These are phyloP conservation scores for Nothophoma quercina DNA, from an alignment of 2,329 filamentous ascomycete species.

Conservation along the genomic window DNA sequence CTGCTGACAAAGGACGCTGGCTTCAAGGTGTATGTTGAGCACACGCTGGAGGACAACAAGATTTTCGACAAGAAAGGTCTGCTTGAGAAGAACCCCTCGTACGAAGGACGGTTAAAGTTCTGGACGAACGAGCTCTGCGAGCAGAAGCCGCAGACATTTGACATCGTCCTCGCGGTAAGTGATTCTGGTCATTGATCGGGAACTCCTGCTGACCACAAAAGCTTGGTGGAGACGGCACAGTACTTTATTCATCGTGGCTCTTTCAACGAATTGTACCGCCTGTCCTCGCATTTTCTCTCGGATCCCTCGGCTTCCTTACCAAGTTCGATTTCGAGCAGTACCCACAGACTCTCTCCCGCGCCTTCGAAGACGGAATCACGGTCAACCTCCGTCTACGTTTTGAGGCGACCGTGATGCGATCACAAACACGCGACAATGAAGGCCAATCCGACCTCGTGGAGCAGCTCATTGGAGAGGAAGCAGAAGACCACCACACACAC, in stretches of 20 bases:
- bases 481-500: constrained; percentile 85
- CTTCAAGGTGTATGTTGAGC: constrained; percentile 83
- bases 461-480: constrained; percentile 86
- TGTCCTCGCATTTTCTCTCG: constrained; percentile 88
- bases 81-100: constrained; percentile 65
- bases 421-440: constrained; percentile 58
- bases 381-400: constrained; percentile 89
- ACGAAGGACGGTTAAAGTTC: constrained; percentile 71
- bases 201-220: constrained; percentile 21
- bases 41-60: constrained; percentile 73
- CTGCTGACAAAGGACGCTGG: constrained; percentile 73
- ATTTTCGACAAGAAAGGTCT: constrained; percentile 78
- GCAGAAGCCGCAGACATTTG: constrained; percentile 82
- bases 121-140: constrained; percentile 85
- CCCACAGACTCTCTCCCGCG: constrained; percentile 70
- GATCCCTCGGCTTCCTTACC: constrained; percentile 92
- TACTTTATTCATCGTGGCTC: constrained; percentile 94
- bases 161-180: constrained; percentile 82
- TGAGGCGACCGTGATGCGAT: constrained; percentile 92
- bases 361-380: constrained; percentile 84
- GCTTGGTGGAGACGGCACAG: constrained; percentile 94
- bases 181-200: not conserved
- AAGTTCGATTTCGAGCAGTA: constrained; percentile 92
- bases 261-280: constrained; percentile 96
- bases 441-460: constrained; percentile 68